Evolutionary conservation across 768 basidiomycete species (phyloP), one percentile per base, ranked within the genome.

Genomic region (Hortiboletus flavorubellus): DNA sequence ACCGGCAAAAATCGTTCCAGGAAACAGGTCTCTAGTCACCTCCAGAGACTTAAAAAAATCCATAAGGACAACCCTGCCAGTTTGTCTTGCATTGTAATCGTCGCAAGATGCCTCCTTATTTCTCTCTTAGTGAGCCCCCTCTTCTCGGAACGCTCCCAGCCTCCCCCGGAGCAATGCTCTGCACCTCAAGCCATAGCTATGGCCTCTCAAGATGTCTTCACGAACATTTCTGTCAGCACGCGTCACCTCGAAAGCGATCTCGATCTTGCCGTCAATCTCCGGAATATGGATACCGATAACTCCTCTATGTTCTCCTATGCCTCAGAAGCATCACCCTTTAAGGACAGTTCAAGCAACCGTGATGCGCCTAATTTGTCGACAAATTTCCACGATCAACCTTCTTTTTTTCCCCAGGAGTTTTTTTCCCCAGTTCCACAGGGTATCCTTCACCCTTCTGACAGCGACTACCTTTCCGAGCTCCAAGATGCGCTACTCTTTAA

Each of bases 1-100:
- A 74, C 73, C 14, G 73, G 73, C 14, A 74, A 67, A 56, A 72
- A 64, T 54, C 71, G 73, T 15, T 73, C 73, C 37, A 63, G 73
- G 53, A 74, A 74, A 59, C 73, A 74, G 53, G 74, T 74, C 33
- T 75, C 73, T 26, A 74, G 73, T 55, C 75, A 76, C 38, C 65
- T 74, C 44, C 73, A 74, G 59, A 60, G 75, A 46, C 49, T 74
- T 14, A 73, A 76, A 49, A 75, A 69, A 35, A 65, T 65, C 11
- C 62, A 72, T 12, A 70, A 65, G 42, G 60, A 71, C 46, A 64
- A 73, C 44, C 65, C 69, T 26, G 48, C 64, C 18, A 67, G 73
- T 74, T 55, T 29, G 74, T 72, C 51, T 37, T 46, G 15, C 21
- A 23, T 29, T 37, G 2, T 35, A 9, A 39, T 23, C 12, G 26